phyloP scores from a whole-genome alignment of 176 grass and related monocot genomes.

The Carex littledalei region DNA sequence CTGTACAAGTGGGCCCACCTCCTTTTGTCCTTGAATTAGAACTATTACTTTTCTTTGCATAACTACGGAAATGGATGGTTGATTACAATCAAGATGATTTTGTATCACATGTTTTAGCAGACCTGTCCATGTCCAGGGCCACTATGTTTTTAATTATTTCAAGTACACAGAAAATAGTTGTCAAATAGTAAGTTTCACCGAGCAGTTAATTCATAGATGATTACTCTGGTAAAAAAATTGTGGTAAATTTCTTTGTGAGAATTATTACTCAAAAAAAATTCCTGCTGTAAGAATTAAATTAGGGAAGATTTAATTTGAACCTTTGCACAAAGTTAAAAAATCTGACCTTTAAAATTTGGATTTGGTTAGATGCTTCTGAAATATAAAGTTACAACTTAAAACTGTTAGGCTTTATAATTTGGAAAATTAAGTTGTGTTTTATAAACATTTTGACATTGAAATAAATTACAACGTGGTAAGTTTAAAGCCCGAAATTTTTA shows the following conservation, averaged over 20 bases:
- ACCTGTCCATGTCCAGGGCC: not conserved
- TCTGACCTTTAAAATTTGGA: not conserved
- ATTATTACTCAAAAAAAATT: not conserved
- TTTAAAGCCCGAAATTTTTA: too few species aligned
- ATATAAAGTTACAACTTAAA: not conserved
- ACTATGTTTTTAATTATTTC: not conserved
- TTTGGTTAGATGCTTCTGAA: not conserved
- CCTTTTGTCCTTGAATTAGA: not conserved
- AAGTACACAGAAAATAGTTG: not conserved
- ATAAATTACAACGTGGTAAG: not conserved
- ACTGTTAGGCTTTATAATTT: not conserved
- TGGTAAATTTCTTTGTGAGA: not conserved
- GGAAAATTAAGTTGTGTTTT: not conserved
- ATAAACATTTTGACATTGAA: not conserved
- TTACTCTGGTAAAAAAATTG: not conserved
- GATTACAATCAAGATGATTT: slow-evolving; percentile 5
- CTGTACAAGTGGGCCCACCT: slow-evolving; percentile 4
- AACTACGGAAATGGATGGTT: not conserved
- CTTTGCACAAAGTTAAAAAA: not conserved
- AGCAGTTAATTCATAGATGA: not conserved
- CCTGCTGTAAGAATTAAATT: not conserved
- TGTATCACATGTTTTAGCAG: not conserved
- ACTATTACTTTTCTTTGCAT: not conserved
- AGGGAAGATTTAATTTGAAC: not conserved
- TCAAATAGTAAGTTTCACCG: not conserved